Evolutionary conservation across 225 moss, liverwort and hornwort genomes (phyloP).

Genomic region (Polytrichum formosum): DNA sequence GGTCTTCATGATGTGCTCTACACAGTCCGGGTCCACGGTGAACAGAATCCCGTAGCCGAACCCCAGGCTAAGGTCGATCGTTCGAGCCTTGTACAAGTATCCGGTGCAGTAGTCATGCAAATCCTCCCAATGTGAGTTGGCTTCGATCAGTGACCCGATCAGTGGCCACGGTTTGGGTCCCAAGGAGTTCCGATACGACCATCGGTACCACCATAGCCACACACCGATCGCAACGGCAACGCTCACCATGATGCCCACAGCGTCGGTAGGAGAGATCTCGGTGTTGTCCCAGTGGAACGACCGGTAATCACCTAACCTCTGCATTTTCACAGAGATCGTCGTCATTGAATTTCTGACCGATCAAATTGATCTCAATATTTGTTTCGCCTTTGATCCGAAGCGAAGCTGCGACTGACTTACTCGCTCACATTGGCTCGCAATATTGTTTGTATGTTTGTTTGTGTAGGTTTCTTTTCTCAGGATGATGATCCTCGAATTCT

Average conservation of each 20-base stretch:
- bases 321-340: no score
- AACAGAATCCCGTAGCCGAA: background rate
- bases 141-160: conserved; percentile 18
- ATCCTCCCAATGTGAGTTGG: conserved; percentile 12
- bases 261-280: no score
- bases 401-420: no score
- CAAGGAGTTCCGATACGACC: conserved; percentile 15
- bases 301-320: no score
- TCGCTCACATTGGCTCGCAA: no score
- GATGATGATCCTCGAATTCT: background rate
- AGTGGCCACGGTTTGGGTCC: conserved; percentile 40
- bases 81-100: conserved; percentile 4
- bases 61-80: background rate
- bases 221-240: background rate
- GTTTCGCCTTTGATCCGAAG: no score
- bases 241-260: no score
- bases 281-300: no score
- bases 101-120: conserved; percentile 29
- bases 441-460: no score
- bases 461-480: no score
- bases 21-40: conserved; percentile 22
- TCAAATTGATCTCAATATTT: no score
- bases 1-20: conserved; percentile 52
- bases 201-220: conserved; percentile 41
- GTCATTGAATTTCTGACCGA: no score